These are phyloP conservation scores for Termitomyces sp. DNA, from an alignment of 768 basidiomycete species.

Conservation along the genomic window DNA sequence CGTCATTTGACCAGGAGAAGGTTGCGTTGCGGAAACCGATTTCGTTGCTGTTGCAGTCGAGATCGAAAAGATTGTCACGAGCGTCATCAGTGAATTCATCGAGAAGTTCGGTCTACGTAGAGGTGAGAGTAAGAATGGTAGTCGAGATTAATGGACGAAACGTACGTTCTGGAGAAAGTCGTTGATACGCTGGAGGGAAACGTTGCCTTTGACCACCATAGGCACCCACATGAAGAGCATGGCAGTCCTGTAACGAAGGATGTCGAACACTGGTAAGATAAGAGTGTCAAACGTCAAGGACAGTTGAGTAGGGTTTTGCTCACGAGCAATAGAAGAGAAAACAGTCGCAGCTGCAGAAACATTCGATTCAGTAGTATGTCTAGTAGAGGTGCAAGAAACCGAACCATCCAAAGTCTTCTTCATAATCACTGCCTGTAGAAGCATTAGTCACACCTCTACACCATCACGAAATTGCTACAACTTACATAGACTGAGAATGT, in stretches of 20 bases:
- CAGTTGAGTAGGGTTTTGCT: neutral
- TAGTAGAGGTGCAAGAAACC: neutral
- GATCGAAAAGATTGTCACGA: constrained; percentile 1
- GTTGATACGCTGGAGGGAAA: constrained; percentile 52
- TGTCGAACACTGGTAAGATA: constrained; percentile 43
- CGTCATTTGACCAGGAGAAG: constrained; percentile 49
- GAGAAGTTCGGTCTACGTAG: constrained; percentile 38
- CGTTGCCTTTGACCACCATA: constrained; percentile 35
- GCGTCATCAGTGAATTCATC: constrained; percentile 29
- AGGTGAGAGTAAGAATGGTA: neutral
- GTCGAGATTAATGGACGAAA: neutral
- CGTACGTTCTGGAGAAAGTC: constrained; percentile 32
- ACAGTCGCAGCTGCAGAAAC: constrained; percentile 8
- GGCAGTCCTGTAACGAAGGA: constrained; percentile 44
- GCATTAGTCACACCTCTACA: neutral
- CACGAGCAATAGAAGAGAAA: constrained; percentile 11
- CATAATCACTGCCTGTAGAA: constrained; percentile 9
- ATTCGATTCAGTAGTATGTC: neutral
- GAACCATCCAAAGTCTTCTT: constrained; percentile 8
- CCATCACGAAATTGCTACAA: neutral
- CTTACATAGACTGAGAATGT: constrained; percentile 47
- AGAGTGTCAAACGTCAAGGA: neutral
- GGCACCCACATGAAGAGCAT: constrained; percentile 24
- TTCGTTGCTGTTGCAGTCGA: constrained; percentile 16
- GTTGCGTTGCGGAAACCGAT: constrained; percentile 48